Evolutionary conservation across 331 rosid genomes (phyloP), one percentile per base, ranked within the genome.

Genomic region (Quercus phellos): DNA sequence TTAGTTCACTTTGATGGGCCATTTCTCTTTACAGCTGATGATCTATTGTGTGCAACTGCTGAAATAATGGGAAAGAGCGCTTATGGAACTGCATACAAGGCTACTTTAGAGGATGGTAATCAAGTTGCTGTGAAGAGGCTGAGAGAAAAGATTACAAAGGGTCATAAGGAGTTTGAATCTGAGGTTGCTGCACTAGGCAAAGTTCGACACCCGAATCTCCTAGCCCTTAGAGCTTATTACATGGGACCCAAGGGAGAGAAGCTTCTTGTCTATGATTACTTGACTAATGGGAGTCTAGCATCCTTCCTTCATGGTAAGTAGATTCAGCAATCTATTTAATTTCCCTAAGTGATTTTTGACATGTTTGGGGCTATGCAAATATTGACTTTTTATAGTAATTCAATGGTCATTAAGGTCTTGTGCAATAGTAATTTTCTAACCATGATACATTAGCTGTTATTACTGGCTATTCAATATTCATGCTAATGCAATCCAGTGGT

Each of bases 231-330:
- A 82, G 97, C 98, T 5, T 93, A 93, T 74, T 93, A 93, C 84
- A 76, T 93, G 72, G 98, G 97, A 61, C 98, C 98, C 50, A 93
- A 93, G 71, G 98, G 97, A 88, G 98, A 93, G 83, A 93, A 93
- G 89, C 97, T 93, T 69, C 98, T 93, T 78, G 98, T 93, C 79
- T 93, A 87, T 86, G 98, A 93, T 88, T 84, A 83, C 90, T 91
- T 90, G 95, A 71, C 92, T 18, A 88, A 85, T 76, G 98, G 98
- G 42, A 93, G 95, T 72, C 89, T 93, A 26, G 91, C 98, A 73
- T 88, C 97, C 19, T 93, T 91, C 84, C 97, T 93, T 68, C 98
- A 93, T 71, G 98, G 98, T 93, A 87, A 87, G 87, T 78, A 75
- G 21, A 70, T 34, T 51, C 26, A 55, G 8, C 34, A 14, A 22